Evolutionary conservation across 139 green algal genomes (phyloP), one percentile per base, ranked within the genome.

Genomic region (Chlorella sp.): DNA sequence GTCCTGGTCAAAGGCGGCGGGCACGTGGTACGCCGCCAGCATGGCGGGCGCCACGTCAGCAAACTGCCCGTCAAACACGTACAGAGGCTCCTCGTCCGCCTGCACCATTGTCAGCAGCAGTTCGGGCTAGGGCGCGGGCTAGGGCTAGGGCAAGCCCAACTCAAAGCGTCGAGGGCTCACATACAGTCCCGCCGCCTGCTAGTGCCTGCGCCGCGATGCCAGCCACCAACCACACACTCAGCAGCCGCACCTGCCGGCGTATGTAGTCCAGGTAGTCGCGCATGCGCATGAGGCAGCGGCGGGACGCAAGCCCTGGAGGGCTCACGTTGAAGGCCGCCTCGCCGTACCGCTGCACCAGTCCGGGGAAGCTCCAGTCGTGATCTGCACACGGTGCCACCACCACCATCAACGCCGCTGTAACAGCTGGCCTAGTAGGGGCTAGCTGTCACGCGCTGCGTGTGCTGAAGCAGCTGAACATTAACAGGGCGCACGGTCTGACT

Each of bases 61-160:
- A 64, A 92, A 88, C 6, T 72, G 74, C 31, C 84, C 75, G 32
- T 92, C 89, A 62, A 94, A 94, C 36, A 93, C 74, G 77, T 93
- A 93, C 66, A 93, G 65, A 2, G 87, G 88, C 14, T 78, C 84
- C 73, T 94, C 89, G 77, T 94, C 87, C 1, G 42, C 63, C 55
- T 76, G 55, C 55, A 64, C 4, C 42, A 55, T n/a, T n/a, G n/a
- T n/a, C n/a, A n/a, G n/a, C n/a, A n/a, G n/a, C n/a, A n/a, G n/a
- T n/a, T n/a, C n/a, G n/a, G n/a, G n/a, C n/a, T n/a, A n/a, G n/a
- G n/a, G n/a, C n/a, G n/a, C n/a, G n/a, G n/a, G n/a, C n/a, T n/a
- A n/a, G n/a, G n/a, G n/a, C n/a, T n/a, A n/a, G n/a, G n/a, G n/a
- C n/a, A n/a, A n/a, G n/a, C n/a, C n/a, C n/a, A n/a, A n/a, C n/a